Percentiles rank a stretch among this genome's conserved stretches.
Evolutionary conservation across 495 filamentous ascomycete species (phyloP).

Genomic region (Penicillium lagena): DNA sequence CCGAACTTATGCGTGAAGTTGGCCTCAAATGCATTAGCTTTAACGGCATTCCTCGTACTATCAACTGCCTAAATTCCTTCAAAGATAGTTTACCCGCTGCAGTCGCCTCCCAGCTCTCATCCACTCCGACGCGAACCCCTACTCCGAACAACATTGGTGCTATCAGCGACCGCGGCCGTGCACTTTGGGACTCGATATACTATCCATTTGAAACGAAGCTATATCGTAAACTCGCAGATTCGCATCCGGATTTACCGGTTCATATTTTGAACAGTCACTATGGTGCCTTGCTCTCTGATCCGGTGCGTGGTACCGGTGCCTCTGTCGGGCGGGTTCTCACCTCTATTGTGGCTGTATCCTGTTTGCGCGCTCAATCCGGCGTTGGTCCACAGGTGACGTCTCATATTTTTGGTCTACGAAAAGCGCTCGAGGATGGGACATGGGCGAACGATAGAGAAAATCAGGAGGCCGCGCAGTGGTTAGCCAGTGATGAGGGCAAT

Average conservation of each 20-base stretch:
- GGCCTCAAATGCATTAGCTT: constrained; percentile 79
- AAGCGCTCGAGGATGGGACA: constrained; percentile 62
- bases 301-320: constrained; percentile 44
- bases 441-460: constrained; percentile 46
- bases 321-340: constrained; percentile 58
- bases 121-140: constrained; percentile 11
- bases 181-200: constrained; percentile 69
- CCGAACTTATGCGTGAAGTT: constrained; percentile 72
- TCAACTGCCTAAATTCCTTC: constrained; percentile 71
- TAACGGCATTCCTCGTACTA: constrained; percentile 76
- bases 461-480: constrained; percentile 52
- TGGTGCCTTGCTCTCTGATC: constrained; percentile 61
- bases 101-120: constrained; percentile 11
- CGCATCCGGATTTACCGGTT: constrained; percentile 74
- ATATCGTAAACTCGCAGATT: constrained; percentile 54
- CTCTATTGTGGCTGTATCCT: constrained; percentile 62
- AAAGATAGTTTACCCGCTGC: constrained; percentile 41
- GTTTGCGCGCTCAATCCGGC: constrained; percentile 66
- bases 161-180: constrained; percentile 48
- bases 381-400: constrained; percentile 72
- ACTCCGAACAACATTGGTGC: constrained; percentile 39
- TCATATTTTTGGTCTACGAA: constrained; percentile 68
- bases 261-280: constrained; percentile 67
- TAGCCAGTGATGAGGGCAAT: constrained; percentile 67
- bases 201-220: constrained; percentile 63